phyloP scores from a whole-genome alignment of 129 eudicot species.

The Helichrysum umbraculigerum region DNA sequence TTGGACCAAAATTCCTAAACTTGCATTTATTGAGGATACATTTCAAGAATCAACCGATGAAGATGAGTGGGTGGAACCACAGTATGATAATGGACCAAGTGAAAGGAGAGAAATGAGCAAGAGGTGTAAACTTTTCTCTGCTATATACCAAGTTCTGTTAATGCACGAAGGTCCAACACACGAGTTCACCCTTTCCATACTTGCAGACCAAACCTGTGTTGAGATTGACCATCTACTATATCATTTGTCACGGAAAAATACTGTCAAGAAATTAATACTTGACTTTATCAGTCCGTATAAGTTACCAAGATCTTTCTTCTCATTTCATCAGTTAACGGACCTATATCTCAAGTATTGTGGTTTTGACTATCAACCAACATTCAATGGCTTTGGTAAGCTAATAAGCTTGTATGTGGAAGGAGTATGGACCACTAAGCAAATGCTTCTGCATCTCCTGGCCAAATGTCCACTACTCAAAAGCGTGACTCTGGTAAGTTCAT shows the following conservation, averaged over 20 bases:
- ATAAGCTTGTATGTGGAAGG: neutral
- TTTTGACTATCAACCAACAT: neutral
- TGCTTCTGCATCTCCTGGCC: neutral
- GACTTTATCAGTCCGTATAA: neutral
- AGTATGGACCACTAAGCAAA: neutral
- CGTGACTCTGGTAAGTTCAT: slow-evolving; percentile 1
- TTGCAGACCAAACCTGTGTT: neutral
- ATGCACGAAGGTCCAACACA: slow-evolving; percentile 8
- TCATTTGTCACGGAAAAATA: neutral
- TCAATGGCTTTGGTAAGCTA: neutral
- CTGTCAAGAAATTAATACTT: slow-evolving; percentile 9
- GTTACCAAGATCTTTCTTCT: slow-evolving; percentile 1
- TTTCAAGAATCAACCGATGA: too few relatives aligned
- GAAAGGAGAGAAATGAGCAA: too few relatives aligned
- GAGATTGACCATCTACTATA: neutral
- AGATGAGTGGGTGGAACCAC: too few relatives aligned
- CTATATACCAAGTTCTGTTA: too few relatives aligned
- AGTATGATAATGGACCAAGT: too few relatives aligned
- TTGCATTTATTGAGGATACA: too few relatives aligned
- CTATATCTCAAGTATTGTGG: neutral
- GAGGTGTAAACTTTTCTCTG: too few relatives aligned
- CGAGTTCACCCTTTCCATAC: neutral
- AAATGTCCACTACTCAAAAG: neutral
- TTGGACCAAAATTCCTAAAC: too few relatives aligned
- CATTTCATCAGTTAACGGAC: neutral